Evolutionary conservation across 1,284 basidiomycete genomes (phyloP).

Genomic region (Pisolithus thermaeus): DNA sequence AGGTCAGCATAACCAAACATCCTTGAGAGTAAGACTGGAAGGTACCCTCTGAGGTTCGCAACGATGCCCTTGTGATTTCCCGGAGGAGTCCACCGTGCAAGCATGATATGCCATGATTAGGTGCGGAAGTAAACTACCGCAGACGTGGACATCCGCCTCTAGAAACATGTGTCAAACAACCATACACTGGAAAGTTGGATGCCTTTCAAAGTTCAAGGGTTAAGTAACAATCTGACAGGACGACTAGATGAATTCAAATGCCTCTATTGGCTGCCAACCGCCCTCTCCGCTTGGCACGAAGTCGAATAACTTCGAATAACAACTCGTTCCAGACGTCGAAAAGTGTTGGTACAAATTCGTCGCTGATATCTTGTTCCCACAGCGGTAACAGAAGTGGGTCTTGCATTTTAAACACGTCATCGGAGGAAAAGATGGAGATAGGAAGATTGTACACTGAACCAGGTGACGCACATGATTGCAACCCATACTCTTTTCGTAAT

Average conservation of each 20-base stretch:
- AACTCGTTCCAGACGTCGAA: conserved; percentile 44
- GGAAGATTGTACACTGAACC: conserved; percentile 1
- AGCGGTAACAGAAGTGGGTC: conserved; percentile 76
- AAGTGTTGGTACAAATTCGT: conserved; percentile 67
- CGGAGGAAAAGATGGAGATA: conserved; percentile 29
- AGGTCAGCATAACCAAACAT: too few relatives aligned
- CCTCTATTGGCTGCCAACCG: conserved; percentile 50
- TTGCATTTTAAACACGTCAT: conserved; percentile 69
- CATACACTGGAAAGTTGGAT: too few relatives aligned
- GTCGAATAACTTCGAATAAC: conserved; percentile 68
- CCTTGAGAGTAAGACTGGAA: too few relatives aligned
- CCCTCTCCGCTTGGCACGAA: conserved; percentile 34
- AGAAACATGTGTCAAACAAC: too few relatives aligned
- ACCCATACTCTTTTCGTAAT: conserved; percentile 64
- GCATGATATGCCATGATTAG: too few relatives aligned
- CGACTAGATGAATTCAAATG: conserved; percentile 29
- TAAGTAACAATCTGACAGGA: too few relatives aligned
- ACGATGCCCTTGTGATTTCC: too few relatives aligned
- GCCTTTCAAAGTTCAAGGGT: too few relatives aligned
- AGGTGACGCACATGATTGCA: conserved; percentile 64
- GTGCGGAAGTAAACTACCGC: too few relatives aligned
- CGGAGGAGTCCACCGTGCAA: too few relatives aligned
- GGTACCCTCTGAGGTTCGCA: too few relatives aligned
- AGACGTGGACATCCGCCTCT: too few relatives aligned
- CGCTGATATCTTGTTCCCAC: conserved; percentile 47